phyloP scores from a whole-genome alignment of 257 asterid genomes.

The Phtheirospermum japonicum region DNA sequence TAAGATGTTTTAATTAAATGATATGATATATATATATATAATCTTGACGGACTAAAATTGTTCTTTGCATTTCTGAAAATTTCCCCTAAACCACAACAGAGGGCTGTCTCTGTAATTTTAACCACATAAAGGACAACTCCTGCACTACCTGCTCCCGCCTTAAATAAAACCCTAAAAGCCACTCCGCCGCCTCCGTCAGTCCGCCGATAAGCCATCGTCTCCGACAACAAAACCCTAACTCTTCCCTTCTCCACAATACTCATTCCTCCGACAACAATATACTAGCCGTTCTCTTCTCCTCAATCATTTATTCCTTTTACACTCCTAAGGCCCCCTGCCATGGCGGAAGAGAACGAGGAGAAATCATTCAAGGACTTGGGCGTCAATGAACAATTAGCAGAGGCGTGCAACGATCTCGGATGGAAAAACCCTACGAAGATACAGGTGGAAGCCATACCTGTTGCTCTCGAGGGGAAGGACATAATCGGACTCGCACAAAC shows the following conservation, averaged over 20 bases:
- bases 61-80: no score
- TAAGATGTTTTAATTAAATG: no score
- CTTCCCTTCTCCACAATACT: conserved; percentile 31
- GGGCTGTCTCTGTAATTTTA: neutral
- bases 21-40: no score
- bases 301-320: neutral
- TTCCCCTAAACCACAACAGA: neutral
- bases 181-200: neutral
- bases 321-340: neutral
- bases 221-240: conserved; percentile 31
- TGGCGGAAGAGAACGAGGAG: conserved; percentile 37
- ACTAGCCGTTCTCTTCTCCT: no score
- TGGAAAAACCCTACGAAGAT: conserved; percentile 77
- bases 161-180: neutral
- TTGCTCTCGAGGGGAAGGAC: conserved; percentile 77
- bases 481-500: conserved; percentile 80
- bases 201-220: conserved; percentile 19
- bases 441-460: conserved; percentile 41
- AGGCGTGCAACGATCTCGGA: conserved; percentile 75
- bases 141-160: neutral
- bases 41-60: no score
- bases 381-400: conserved; percentile 54
- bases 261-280: no score
- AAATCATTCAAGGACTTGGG: conserved; percentile 77
- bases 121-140: neutral